Conservation (phyloP, 306 rosid species). For the Cucurbita ficifolia region DNA sequence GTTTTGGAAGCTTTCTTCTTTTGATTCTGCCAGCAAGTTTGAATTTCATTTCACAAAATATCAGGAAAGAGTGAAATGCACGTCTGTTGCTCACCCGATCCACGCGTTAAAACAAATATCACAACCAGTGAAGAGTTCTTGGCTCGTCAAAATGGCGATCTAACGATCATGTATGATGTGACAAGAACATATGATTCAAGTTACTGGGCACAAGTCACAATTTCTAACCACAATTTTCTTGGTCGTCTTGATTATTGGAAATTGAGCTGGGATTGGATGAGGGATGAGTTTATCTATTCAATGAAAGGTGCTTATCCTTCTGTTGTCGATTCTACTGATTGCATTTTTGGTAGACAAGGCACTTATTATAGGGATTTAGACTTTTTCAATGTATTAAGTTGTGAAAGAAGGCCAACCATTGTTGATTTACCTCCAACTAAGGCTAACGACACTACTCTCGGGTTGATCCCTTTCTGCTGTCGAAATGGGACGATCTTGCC, state of each 20-base stretch:
- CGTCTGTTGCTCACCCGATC: constrained; percentile 59
- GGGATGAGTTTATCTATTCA: constrained; percentile 48
- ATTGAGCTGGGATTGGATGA: constrained; percentile 94
- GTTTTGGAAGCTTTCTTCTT: not conserved
- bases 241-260: constrained; percentile 95
- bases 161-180: constrained; percentile 83
- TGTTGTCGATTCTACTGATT: constrained; percentile 61
- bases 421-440: constrained; percentile 72
- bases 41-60: not conserved
- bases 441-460: constrained; percentile 56
- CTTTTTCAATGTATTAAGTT: constrained; percentile 60
- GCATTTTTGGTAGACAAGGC: constrained; percentile 65
- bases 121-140: constrained; percentile 32
- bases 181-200: constrained; percentile 38
- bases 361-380: constrained; percentile 29
- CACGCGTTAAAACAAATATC: constrained; percentile 38
- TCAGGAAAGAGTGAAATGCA: constrained; percentile 48
- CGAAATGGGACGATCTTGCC: constrained; percentile 94
- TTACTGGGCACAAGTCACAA: constrained; percentile 76
- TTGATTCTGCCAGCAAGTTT: not conserved
- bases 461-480: constrained; percentile 73
- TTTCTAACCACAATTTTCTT: constrained; percentile 68
- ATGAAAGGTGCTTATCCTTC: constrained; percentile 94
- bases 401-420: constrained; percentile 65
- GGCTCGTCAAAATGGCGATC: constrained; percentile 83